phyloP scores from a whole-genome alignment of 192 early-diverging fungal species.

The Coemansia sp. region DNA sequence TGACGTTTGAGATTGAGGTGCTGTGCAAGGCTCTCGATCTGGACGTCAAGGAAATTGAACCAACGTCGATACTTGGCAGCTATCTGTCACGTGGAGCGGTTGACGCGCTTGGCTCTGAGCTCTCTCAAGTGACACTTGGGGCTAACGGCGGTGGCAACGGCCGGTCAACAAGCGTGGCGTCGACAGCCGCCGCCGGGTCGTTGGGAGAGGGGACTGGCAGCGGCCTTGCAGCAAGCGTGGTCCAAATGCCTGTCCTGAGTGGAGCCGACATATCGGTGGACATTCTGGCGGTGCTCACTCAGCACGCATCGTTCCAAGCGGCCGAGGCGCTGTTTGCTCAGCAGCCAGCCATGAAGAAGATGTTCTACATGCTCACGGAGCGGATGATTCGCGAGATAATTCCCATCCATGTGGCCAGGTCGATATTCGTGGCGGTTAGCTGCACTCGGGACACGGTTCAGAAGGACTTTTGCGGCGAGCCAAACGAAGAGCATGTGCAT shows the following conservation, averaged over 20 bases:
- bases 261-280: slow-evolving; percentile 50
- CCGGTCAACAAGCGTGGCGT: background rate
- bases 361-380: slow-evolving; percentile 88
- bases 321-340: slow-evolving; percentile 76
- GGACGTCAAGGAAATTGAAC: slow-evolving; percentile 72
- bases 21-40: slow-evolving; percentile 89
- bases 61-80: slow-evolving; percentile 39
- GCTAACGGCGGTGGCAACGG: slow-evolving; percentile 3
- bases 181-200: background rate
- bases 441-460: slow-evolving; percentile 89
- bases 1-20: slow-evolving; percentile 98
- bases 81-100: slow-evolving; percentile 17
- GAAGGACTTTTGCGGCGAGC: slow-evolving; percentile 96
- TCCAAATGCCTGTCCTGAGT: slow-evolving; percentile 42
- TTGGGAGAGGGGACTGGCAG: background rate
- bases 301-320: slow-evolving; percentile 72
- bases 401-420: slow-evolving; percentile 87
- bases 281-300: slow-evolving; percentile 49
- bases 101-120: slow-evolving; percentile 26
- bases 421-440: slow-evolving; percentile 90
- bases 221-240: slow-evolving; percentile 2
- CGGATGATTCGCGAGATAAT: slow-evolving; percentile 90
- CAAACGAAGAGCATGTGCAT: slow-evolving; percentile 92
- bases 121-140: slow-evolving; percentile 35
- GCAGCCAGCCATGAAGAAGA: slow-evolving; percentile 85